Base-by-base conservation (phyloP, 345 rosid genomes). In the Capsella bursapastoris region DNA sequence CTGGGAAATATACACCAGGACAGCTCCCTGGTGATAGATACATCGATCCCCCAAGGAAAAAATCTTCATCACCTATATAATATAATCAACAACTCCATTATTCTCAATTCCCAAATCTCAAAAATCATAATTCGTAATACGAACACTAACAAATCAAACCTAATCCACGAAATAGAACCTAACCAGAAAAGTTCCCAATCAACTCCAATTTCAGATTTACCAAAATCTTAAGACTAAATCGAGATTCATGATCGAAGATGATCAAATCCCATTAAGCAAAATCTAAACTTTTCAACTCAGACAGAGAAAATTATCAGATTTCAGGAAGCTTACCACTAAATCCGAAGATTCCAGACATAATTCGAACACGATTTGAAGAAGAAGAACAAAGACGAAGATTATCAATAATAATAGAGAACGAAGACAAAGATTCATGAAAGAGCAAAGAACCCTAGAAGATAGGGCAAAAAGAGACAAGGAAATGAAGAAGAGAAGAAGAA, bases 271-370 rank as follows among this genome's bases (percentile, higher is more conserved):
- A 35, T 13, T 50, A 35, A 31, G 57, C 8, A 3, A 22, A 66
- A 52, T 9, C 28, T 1, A 56, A 25, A 22, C 25, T 22, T 22
- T 22, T 22, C 25, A 22, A 22, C 25, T 22, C 25, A 22, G 25
- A 22, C 25, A 60, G 29, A 29, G 25, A 12, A 48, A 29, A n/a
- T n/a, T n/a, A n/a, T n/a, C n/a, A n/a, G 47, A 45, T 22, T 48
- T 38, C 16, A 25, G 15, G 32, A 53, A 65, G 11, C 74, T 71
- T 88, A 96, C 99, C 97, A 57, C 81, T 80, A 58, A 89, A 78
- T 43, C 80, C 77, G 70, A 83, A 74, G 91, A 96, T 73, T 80
- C 89, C 84, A 72, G 99, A 83, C 99, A 96, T 96, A 82, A 57
- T 72, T 70, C 73, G 74, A 82, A 82, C 79, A 76, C 74, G 78